Evolutionary conservation across 805 yeast species (phyloP), one percentile per base, ranked within the genome.

Genomic region (Yamadazyma olivae): DNA sequence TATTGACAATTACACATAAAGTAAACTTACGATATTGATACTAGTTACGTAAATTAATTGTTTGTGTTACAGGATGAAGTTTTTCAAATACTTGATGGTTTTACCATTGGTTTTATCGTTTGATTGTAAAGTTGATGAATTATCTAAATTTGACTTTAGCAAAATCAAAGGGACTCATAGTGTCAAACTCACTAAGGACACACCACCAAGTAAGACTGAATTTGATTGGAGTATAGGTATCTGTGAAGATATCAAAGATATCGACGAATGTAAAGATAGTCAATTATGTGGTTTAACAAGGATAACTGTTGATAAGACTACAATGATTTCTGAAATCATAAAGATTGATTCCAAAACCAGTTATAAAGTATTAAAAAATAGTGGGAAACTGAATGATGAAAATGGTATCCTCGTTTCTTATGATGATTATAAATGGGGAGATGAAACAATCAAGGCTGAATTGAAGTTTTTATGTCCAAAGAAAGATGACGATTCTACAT

Each of bases 181-280:
- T 1, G 59, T 66, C n/a, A 51, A 68, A 5, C 25, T 49, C 4
- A 46, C 66, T 13, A 61, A 57, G 21, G 73, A 71, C 29, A 86
- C 96, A 8, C 98, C 98, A 13, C 98, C 99, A 1, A 75, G 91
- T 9, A 61, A 57, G 21, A 76, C 84, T 1, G 71, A 64, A 33
- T 58, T 70, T 22, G 69, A 75, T 3, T 86, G 96, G 90, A 77
- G 71, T 50, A 44, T 90, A 24, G 83, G 87, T 33, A 66, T 88
- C 6, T 87, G 95, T 61, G 79, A 76, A 30, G 62, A 74, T 0
- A 55, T 71, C n/a, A 54, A 59, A 21, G 52, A 48, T 18, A 54
- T 64, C 6, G 63, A 69, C 7, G 69, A 68, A 19, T 90, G 97
- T 59, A 62, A 64, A 31, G 79, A 82, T 43, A 77, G 90, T 1